These are phyloP conservation scores for Syzygium oleosum DNA, from an alignment of 345 rosid genomes.

Conservation along the genomic window DNA sequence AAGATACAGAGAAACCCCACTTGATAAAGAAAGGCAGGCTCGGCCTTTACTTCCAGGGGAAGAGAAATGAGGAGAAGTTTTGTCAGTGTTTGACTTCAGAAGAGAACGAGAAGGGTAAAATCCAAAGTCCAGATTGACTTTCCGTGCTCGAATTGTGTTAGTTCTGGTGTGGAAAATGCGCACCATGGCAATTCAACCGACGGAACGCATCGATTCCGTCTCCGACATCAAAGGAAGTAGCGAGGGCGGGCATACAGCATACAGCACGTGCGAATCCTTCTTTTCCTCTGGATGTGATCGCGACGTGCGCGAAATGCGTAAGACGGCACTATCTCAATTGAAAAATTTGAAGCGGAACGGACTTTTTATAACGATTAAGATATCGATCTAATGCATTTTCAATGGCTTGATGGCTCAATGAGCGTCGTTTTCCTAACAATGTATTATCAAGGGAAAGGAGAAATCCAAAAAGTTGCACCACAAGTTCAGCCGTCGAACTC, in stretches of 20 bases:
- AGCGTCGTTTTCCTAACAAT: background rate
- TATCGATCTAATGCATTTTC: background rate
- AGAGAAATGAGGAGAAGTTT: background rate
- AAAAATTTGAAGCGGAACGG: background rate
- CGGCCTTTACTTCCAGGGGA: too few relatives aligned
- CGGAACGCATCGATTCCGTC: background rate
- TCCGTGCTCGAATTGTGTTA: background rate
- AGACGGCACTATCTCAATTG: background rate
- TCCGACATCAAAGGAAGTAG: background rate
- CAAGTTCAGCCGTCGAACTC: background rate
- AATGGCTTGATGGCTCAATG: background rate
- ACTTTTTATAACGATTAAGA: background rate
- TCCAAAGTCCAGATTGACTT: background rate
- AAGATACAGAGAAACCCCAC: background rate
- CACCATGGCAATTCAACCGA: background rate
- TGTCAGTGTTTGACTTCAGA: background rate
- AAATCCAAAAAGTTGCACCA: background rate
- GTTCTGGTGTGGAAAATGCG: background rate
- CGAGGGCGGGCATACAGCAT: too few relatives aligned
- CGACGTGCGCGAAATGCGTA: background rate
- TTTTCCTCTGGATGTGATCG: background rate
- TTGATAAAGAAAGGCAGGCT: too few relatives aligned
- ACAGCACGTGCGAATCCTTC: background rate
- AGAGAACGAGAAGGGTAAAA: background rate
- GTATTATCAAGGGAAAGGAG: background rate